These are phyloP conservation scores for Candida succiphila DNA, from an alignment of 805 yeast species.

Conservation along the genomic window DNA sequence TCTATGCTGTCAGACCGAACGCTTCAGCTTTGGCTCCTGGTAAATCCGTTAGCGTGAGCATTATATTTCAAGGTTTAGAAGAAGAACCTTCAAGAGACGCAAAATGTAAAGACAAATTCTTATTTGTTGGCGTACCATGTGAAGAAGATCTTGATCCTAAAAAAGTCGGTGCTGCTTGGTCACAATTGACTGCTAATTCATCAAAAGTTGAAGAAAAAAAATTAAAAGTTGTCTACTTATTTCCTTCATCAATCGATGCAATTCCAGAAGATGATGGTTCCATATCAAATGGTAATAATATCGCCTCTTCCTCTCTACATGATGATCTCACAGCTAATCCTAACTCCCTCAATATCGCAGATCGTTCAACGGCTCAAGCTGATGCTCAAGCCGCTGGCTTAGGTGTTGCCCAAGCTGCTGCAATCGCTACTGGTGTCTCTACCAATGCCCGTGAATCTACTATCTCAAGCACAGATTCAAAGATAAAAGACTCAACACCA, in stretches of 20 bases:
- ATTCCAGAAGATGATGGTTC: conserved; percentile 1
- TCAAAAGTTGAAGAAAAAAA: conserved; percentile 17
- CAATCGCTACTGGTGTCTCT: neutral
- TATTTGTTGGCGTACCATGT: conserved; percentile 78
- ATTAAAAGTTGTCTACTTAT: conserved; percentile 21
- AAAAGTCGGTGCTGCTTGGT: conserved; percentile 61
- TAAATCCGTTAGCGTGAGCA: conserved; percentile 58
- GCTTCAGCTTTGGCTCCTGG: conserved; percentile 78
- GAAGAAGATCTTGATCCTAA: conserved; percentile 45
- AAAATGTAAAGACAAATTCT: conserved; percentile 86
- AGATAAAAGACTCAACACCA: neutral
- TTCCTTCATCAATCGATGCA: conserved; percentile 5
- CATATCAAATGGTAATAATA: neutral
- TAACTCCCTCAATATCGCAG: no score
- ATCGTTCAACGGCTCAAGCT: no score
- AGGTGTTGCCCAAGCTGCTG: neutral
- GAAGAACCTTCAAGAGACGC: conserved; percentile 65
- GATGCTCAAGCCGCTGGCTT: neutral
- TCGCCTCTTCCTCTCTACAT: no score
- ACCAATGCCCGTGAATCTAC: neutral
- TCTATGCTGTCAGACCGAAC: conserved; percentile 93
- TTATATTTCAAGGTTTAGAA: conserved; percentile 76
- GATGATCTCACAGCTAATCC: no score
- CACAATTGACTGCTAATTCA: conserved; percentile 54
- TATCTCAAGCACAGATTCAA: neutral